phyloP scores from a whole-genome alignment of 2,329 filamentous ascomycete genomes.

The Trichoderma polysporum region DNA sequence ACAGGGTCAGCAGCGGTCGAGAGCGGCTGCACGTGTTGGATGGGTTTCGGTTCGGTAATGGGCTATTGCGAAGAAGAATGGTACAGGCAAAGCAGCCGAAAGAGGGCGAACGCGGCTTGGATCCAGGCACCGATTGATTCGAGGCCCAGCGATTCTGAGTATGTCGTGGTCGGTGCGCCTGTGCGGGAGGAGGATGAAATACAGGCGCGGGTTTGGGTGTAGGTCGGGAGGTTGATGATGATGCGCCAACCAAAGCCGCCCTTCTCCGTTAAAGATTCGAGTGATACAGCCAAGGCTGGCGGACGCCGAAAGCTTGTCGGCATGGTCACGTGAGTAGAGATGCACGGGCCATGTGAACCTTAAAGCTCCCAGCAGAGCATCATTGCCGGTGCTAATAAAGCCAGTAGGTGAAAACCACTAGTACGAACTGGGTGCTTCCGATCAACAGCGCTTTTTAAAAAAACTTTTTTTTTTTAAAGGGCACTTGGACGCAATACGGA shows the following conservation, averaged over 20 bases:
- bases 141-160: neutral
- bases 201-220: neutral
- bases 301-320: conserved; percentile 14
- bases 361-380: neutral
- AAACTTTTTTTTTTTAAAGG: too few relatives aligned
- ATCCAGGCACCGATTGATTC: neutral
- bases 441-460: too few relatives aligned
- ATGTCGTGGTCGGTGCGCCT: neutral
- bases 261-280: conserved; percentile 20
- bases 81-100: neutral
- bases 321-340: conserved; percentile 35
- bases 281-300: conserved; percentile 7
- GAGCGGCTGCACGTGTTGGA: conserved; percentile 11
- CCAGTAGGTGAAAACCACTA: neutral
- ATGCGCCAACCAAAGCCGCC: conserved; percentile 22
- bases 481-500: too few relatives aligned
- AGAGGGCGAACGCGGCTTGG: neutral
- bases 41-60: neutral
- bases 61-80: neutral
- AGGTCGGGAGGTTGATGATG: conserved; percentile 7
- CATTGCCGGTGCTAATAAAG: neutral
- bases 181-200: neutral
- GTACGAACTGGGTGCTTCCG: neutral
- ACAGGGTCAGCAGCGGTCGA: neutral
- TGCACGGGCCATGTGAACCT: conserved; percentile 29